Evolutionary conservation across 2,329 filamentous ascomycete genomes (phyloP), one percentile per base, ranked within the genome.

Genomic region (Aureobasidium subglaciale): DNA sequence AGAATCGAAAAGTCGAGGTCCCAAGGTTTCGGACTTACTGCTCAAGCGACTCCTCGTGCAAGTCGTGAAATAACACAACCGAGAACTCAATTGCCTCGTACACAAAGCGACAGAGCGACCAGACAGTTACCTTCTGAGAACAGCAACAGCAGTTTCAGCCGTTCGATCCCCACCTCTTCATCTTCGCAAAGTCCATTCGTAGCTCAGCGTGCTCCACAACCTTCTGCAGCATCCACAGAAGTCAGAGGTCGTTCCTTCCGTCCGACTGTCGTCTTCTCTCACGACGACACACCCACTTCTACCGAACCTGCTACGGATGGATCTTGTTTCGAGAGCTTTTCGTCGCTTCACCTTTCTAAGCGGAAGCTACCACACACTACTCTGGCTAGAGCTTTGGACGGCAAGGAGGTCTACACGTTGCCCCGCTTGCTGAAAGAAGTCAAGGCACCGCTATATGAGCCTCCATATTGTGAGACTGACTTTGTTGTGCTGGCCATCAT

Each of bases 401-500:
- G 83, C 30, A 96, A 93, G 69, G 88, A 87, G 52, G 77, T 86
- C 2, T 87, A 90, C 62, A 80, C 80, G 1, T 79, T 99, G 59
- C 88, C 92, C 5, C 87, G 95, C 60, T 76, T 99, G 4, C 75
- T 97, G 10, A 86, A 84, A 63, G 80, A 81, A 11, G 84, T 99
- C 60, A 95, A 91, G 70, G 83, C 84, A 1, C 93, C 93, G 0
- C 80, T 87, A 29, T 99, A 88, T 67, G 81, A 87, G 32, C 79
- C 92, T 0, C 84, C 84, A 3, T 91, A 95, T 58, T 78, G 90
- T 52, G 90, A 96, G 64, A 84, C 87, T 53, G 92, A 99, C 68
- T 87, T 91, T 64, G 90, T 99, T 7, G 81, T 97, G 2, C 85
- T 97, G 64, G 93, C 84, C 8, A 85, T 96, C 57, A 81, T 99